These are phyloP conservation scores for Fusarium vanettenii DNA, from an alignment of 2,329 filamentous ascomycete species.

Conservation along the genomic window DNA sequence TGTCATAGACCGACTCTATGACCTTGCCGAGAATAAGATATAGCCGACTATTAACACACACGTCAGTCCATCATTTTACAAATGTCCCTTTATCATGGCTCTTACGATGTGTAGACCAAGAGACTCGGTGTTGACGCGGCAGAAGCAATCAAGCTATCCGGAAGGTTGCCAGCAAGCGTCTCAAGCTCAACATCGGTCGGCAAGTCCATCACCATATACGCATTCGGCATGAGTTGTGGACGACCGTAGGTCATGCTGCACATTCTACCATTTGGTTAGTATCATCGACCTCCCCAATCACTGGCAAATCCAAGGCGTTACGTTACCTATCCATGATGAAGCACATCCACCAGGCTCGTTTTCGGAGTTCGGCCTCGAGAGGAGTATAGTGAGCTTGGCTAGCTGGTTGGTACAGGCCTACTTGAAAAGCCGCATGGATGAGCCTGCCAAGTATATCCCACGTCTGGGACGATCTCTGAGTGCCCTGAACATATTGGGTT, in stretches of 20 bases:
- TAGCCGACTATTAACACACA: neutral
- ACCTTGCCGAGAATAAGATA: neutral
- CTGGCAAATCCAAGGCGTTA: fast-evolving
- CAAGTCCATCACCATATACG: neutral
- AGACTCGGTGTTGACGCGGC: neutral
- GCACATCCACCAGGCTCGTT: neutral
- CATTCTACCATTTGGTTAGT: neutral
- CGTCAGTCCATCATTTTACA: neutral
- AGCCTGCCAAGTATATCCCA: neutral
- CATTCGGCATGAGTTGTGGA: neutral
- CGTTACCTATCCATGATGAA: neutral
- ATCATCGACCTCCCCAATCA: neutral
- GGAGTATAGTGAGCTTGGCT: neutral
- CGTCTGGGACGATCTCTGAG: neutral
- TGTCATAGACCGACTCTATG: neutral
- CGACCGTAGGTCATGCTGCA: neutral
- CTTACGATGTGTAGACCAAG: neutral
- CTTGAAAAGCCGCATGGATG: neutral
- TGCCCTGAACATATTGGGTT: neutral
- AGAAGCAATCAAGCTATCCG: neutral
- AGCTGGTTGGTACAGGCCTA: neutral
- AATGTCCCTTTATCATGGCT: neutral
- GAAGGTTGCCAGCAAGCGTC: neutral
- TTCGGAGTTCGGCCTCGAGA: neutral
- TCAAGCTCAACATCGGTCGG: neutral